A percentile compares a stretch with the other conserved stretches of the same genome.
phyloP scores from a whole-genome alignment of 441 rosid genomes.

The Erysimum cheiri region DNA sequence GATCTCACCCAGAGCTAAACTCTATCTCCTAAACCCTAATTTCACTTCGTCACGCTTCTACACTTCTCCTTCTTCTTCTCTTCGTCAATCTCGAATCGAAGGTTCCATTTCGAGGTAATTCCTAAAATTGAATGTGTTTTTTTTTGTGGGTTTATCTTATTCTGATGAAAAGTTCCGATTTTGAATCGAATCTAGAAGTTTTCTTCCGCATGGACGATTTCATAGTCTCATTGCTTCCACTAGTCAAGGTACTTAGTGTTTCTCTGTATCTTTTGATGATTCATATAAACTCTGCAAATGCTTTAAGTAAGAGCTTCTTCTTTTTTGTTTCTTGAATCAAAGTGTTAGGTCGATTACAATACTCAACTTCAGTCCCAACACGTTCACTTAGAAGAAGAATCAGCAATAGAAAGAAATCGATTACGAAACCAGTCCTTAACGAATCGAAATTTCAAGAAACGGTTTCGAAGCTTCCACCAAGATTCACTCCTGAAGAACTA shows the following conservation, averaged over 20 bases:
- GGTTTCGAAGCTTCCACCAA: constrained; percentile 64
- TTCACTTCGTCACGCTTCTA: background rate
- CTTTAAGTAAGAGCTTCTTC: background rate
- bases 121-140: background rate
- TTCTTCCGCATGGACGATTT: constrained; percentile 51
- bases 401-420: constrained; percentile 61
- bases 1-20: constrained; percentile 49
- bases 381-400: constrained; percentile 69
- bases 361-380: constrained; percentile 58
- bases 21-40: constrained; percentile 19
- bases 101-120: constrained; percentile 43
- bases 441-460: constrained; percentile 56
- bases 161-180: background rate
- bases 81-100: constrained; percentile 30
- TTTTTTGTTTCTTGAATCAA: constrained; percentile 5
- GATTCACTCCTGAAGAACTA: constrained; percentile 76
- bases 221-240: constrained; percentile 61
- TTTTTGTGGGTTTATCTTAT: constrained; percentile 1
- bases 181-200: constrained; percentile 32
- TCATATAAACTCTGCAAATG: background rate
- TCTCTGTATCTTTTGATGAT: background rate
- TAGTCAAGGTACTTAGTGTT: constrained; percentile 50
- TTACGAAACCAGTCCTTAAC: constrained; percentile 58
- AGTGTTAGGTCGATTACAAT: constrained; percentile 39
- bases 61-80: constrained; percentile 21